phyloP scores from a whole-genome alignment of 306 rosid genomes.

The Purshia tridentata region DNA sequence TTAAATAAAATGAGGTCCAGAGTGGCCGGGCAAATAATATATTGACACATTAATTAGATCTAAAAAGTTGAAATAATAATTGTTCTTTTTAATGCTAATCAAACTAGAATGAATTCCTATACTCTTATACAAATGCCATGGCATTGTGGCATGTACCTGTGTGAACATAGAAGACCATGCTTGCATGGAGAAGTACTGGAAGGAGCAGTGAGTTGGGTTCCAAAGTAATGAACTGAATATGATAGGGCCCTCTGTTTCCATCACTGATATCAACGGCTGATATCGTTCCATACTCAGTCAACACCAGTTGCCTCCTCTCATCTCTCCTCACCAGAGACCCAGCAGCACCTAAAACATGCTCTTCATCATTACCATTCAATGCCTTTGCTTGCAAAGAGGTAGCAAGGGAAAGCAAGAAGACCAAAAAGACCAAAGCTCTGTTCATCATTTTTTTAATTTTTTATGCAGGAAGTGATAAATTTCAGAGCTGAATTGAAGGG shows the following conservation, averaged over 20 bases:
- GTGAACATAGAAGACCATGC: slow-evolving; percentile 73
- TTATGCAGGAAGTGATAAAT: not conserved
- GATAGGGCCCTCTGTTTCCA: slow-evolving; percentile 46
- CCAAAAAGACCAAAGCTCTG: slow-evolving; percentile 14
- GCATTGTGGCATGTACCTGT: slow-evolving; percentile 40
- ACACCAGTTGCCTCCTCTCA: slow-evolving; percentile 44
- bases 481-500: not conserved
- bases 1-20: too few species aligned
- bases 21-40: too few species aligned
- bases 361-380: slow-evolving; percentile 25
- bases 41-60: too few species aligned
- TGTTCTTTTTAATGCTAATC: too few species aligned
- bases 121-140: too few species aligned
- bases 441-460: not conserved
- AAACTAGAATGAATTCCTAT: too few species aligned
- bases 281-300: slow-evolving; percentile 59
- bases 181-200: slow-evolving; percentile 76
- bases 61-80: too few species aligned
- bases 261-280: slow-evolving; percentile 49
- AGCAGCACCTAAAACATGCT: slow-evolving; percentile 6
- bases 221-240: slow-evolving; percentile 74
- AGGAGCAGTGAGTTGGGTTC: slow-evolving; percentile 86
- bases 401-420: slow-evolving; percentile 27
- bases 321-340: slow-evolving; percentile 49
- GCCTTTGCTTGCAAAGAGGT: slow-evolving; percentile 23